Base-by-base conservation (phyloP, 192 early-diverging fungal species). In the Mortierella claussenii region DNA sequence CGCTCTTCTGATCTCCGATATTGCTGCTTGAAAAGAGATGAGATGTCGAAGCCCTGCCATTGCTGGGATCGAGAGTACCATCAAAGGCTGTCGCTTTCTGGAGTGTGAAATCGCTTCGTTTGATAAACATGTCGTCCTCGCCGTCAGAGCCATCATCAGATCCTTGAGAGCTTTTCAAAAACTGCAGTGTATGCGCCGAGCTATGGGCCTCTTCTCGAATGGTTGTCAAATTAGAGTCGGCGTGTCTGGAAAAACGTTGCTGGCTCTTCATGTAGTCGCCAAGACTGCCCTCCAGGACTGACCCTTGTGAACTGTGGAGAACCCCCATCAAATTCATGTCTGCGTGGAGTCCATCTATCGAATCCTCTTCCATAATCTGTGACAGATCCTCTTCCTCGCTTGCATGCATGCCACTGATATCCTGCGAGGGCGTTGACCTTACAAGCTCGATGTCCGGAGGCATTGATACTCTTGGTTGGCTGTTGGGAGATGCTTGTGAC, bases 161-260 rank as follows among this genome's bases (percentile, higher is more conserved):
- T 34, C 59, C 68, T 55, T 69, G 68, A 7, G 68, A 69, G 33
- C 68, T 69, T 59, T 45, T 60, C 51, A 69, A 33, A 26, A 47
- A 44, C 1, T 26, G 37, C 24, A 64, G 7, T 26, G 17, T 1
- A 18, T 49, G 10, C 2, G 24, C 18, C 51, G 55, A 33, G 13
- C 13, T 30, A 0, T 21, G 9, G 8, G 15, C 43, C n/a, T 52
- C 49, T 54, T 54, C 52, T 6, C 49, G 2, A 33, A 43, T 62
- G 10, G 36, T 21, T 2, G 9, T 37, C 26, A 62, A 18, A 8
- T 9, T 42, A 0, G 46, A 40, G 6, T 51, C 47, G 7, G 15
- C 37, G 5, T 45, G 27, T 6, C 33, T 13, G 1, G 12, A 13
- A 23, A 0, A 3, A 27, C 17, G 28, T 10, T 28, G 30, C 23